These are phyloP conservation scores for Spatholobus suberectus DNA, from an alignment of 306 rosid species.

Conservation along the genomic window DNA sequence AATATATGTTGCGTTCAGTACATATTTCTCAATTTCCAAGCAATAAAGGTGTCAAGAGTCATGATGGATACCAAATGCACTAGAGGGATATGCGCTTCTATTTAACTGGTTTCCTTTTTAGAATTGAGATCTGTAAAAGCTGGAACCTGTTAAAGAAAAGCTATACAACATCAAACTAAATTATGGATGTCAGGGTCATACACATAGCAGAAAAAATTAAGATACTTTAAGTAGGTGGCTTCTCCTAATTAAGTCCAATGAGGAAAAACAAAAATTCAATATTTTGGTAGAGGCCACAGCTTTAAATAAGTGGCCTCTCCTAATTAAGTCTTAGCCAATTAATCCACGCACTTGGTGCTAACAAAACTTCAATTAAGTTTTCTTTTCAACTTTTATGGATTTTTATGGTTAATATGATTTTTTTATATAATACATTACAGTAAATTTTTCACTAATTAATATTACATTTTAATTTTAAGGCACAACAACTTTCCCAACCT, in stretches of 20 bases:
- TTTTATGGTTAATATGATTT: neutral
- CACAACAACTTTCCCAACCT: neutral
- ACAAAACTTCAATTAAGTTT: no score
- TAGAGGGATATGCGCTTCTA: constrained; percentile 41
- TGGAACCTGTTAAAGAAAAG: constrained; percentile 48
- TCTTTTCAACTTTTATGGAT: neutral
- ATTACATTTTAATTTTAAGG: neutral
- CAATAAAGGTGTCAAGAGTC: constrained; percentile 27
- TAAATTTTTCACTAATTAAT: neutral
- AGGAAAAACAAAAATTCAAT: neutral
- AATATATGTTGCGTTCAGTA: neutral
- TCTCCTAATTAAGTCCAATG: neutral
- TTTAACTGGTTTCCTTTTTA: constrained; percentile 26
- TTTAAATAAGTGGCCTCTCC: no score
- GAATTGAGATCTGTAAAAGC: constrained; percentile 53
- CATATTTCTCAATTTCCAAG: constrained; percentile 35
- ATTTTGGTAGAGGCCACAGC: no score
- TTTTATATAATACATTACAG: neutral
- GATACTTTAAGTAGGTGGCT: neutral
- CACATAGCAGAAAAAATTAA: neutral
- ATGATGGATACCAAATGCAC: constrained; percentile 40
- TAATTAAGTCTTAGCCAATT: no score
- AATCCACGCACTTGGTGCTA: no score
- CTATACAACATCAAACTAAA: constrained; percentile 37
- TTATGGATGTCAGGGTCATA: neutral